phyloP scores from a whole-genome alignment of 768 basidiomycete genomes.

The Termitomyces sp. region DNA sequence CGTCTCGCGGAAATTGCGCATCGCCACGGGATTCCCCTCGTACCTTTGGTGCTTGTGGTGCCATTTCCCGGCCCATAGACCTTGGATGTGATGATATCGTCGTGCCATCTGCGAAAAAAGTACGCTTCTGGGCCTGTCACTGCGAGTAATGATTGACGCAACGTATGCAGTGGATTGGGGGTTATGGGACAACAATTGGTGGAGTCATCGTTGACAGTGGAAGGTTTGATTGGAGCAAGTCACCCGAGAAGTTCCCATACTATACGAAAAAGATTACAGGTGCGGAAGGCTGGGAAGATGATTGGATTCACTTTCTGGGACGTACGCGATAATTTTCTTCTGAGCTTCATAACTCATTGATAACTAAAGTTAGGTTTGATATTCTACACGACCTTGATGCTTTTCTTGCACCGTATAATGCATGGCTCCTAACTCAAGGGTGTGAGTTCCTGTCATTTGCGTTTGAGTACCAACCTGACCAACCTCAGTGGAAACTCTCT shows the following conservation, averaged over 20 bases:
- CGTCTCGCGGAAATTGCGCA: slow-evolving; percentile 63
- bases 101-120: slow-evolving; percentile 19
- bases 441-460: neutral
- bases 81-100: slow-evolving; percentile 27
- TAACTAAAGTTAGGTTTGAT: slow-evolving; percentile 33
- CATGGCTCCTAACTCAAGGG: slow-evolving; percentile 55
- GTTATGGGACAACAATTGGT: slow-evolving; percentile 62
- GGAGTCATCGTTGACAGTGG: slow-evolving; percentile 60
- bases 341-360: slow-evolving; percentile 6
- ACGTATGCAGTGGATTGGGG: slow-evolving; percentile 62
- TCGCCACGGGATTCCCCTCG: slow-evolving; percentile 48
- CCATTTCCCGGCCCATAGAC: slow-evolving; percentile 22
- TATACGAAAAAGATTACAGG: slow-evolving; percentile 8
- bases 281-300: slow-evolving; percentile 6
- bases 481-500: slow-evolving; percentile 47
- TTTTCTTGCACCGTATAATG: slow-evolving; percentile 47
- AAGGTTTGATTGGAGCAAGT: slow-evolving; percentile 50
- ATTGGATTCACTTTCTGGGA: slow-evolving; percentile 13
- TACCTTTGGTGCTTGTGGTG: slow-evolving; percentile 58
- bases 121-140: neutral
- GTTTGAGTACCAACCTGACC: neutral
- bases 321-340: neutral
- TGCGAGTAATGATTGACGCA: neutral
- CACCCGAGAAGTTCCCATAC: slow-evolving; percentile 37
- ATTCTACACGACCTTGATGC: slow-evolving; percentile 52